Evolutionary conservation across 2,329 filamentous ascomycete species (phyloP).

Genomic region (Paradendryphiella salina): DNA sequence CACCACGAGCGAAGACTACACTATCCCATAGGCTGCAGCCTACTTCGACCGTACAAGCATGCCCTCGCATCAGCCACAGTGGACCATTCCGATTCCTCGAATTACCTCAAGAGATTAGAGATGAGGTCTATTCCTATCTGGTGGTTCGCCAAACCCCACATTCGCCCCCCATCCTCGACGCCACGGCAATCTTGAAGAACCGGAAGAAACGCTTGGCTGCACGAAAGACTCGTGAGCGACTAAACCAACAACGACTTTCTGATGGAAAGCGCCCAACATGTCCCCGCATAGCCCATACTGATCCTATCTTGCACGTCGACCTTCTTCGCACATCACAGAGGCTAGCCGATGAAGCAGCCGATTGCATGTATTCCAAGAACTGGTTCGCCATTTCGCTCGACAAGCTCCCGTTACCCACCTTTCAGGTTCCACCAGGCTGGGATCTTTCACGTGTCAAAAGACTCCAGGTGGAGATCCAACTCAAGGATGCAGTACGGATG

Average conservation of each 20-base stretch:
- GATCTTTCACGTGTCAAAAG: constrained; percentile 27
- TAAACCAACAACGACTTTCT: constrained; percentile 30
- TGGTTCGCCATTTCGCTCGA: constrained; percentile 36
- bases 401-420: constrained; percentile 24
- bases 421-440: constrained; percentile 36
- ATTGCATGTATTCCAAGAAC: constrained; percentile 35
- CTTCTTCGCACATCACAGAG: constrained; percentile 27
- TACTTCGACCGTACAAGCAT: background rate
- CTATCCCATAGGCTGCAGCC: constrained; percentile 4
- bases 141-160: constrained; percentile 23
- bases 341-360: constrained; percentile 31
- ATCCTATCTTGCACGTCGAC: constrained; percentile 29
- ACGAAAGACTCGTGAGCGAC: constrained; percentile 26
- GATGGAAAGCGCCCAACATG: constrained; percentile 26
- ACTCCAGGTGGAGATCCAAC: constrained; percentile 33
- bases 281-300: constrained; percentile 14
- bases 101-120: constrained; percentile 35
- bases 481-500: constrained; percentile 40
- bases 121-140: constrained; percentile 36
- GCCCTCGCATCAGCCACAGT: constrained; percentile 2
- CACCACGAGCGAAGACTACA: constrained; percentile 3
- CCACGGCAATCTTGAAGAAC: constrained; percentile 27
- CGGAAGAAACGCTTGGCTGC: constrained; percentile 32
- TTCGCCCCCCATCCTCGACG: constrained; percentile 26
- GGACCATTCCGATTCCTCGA: constrained; percentile 35